Conservation (phyloP, 768 basidiomycete species). For the Galerina sulciceps region DNA sequence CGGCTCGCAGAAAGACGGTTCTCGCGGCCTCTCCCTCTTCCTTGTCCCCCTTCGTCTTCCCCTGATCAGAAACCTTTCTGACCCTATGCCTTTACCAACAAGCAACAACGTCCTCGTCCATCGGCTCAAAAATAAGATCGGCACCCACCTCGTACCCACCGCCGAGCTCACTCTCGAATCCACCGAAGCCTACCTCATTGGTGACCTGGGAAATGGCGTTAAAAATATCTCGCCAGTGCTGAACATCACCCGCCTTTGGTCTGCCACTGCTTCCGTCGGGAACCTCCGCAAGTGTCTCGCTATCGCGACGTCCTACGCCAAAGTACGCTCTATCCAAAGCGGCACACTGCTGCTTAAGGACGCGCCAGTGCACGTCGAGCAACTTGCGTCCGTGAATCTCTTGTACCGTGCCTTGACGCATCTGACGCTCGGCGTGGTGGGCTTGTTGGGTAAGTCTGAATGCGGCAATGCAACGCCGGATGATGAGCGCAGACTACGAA, state of each 20-base stretch:
- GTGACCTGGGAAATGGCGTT: conserved; percentile 61
- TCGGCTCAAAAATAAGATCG: conserved; percentile 79
- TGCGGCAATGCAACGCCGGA: conserved; percentile 51
- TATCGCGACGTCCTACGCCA: conserved; percentile 67
- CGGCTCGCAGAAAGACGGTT: conserved; percentile 55
- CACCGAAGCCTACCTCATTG: conserved; percentile 67
- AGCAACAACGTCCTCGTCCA: conserved; percentile 74
- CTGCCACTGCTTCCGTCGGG: conserved; percentile 58
- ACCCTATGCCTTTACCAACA: conserved; percentile 45
- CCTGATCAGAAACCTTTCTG: conserved; percentile 44
- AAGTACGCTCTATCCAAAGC: conserved; percentile 57
- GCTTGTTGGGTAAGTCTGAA: conserved; percentile 65
- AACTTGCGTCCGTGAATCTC: conserved; percentile 62
- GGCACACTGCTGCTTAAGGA: conserved; percentile 56
- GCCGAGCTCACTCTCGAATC: conserved; percentile 70
- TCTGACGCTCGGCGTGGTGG: conserved; percentile 61
- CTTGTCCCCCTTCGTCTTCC: conserved; percentile 68
- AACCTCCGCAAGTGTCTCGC: conserved; percentile 64
- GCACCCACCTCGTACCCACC: conserved; percentile 75
- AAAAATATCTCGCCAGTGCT: conserved; percentile 71
- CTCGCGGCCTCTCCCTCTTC: conserved; percentile 74
- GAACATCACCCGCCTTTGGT: conserved; percentile 79
- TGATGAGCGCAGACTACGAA: conserved; percentile 57
- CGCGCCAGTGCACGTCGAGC: conserved; percentile 64
- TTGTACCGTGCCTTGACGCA: conserved; percentile 71